These are phyloP conservation scores for Pleoardoris graminearum DNA, from an alignment of 2,329 filamentous ascomycete species.

Conservation along the genomic window DNA sequence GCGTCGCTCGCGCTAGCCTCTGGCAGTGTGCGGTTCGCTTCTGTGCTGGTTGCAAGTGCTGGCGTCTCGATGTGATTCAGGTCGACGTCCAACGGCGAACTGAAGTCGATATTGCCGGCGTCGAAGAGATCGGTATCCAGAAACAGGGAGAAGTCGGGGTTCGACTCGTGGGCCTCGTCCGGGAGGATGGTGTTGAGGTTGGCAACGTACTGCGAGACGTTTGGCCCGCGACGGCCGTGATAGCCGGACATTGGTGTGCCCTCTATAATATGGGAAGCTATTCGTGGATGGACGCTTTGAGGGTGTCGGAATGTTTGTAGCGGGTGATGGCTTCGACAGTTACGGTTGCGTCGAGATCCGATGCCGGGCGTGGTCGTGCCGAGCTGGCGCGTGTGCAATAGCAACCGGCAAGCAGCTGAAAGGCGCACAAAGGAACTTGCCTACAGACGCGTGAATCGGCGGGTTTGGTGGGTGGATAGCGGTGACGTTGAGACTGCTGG, in stretches of 20 bases:
- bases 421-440: not conserved
- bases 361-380: constrained; percentile 11
- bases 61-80: constrained; percentile 32
- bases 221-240: constrained; percentile 76
- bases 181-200: constrained; percentile 72
- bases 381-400: not conserved
- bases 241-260: constrained; percentile 66
- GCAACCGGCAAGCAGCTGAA: not conserved
- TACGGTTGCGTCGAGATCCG: constrained; percentile 26
- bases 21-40: constrained; percentile 3
- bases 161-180: constrained; percentile 36
- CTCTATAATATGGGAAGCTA: not conserved
- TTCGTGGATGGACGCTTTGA: constrained; percentile 13
- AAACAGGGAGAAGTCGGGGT: constrained; percentile 58
- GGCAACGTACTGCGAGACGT: constrained; percentile 87
- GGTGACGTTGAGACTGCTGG: constrained; percentile 15
- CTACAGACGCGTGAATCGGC: not conserved
- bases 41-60: not conserved
- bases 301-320: constrained; percentile 14
- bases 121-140: constrained; percentile 70
- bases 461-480: not conserved
- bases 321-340: not conserved
- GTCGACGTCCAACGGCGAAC: constrained; percentile 31
- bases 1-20: constrained; percentile 20
- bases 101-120: constrained; percentile 30